Conservation (phyloP, 192 early-diverging fungal genomes). For the Polychytrium aggregatum region DNA sequence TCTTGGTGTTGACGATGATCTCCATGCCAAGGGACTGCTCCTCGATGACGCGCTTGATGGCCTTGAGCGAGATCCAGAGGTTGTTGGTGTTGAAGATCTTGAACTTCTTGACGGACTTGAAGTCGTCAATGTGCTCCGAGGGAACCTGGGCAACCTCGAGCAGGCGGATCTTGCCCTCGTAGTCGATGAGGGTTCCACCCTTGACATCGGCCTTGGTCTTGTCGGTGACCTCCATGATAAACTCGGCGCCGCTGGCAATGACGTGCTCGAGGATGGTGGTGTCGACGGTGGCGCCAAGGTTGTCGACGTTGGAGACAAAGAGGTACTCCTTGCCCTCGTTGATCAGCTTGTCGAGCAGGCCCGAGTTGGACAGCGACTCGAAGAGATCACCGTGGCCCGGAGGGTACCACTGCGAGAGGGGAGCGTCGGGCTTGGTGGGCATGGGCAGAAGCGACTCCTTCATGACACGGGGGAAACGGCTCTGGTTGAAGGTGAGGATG, state of each 20-base stretch:
- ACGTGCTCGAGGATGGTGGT: conserved; percentile 84
- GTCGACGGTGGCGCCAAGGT: conserved; percentile 95
- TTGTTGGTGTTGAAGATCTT: conserved; percentile 96
- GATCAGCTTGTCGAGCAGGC: conserved; percentile 84
- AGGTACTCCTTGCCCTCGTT: conserved; percentile 96
- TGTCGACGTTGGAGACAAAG: conserved; percentile 98
- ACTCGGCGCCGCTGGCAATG: conserved; percentile 76
- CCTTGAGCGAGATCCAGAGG: conserved; percentile 36
- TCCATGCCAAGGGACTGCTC: conserved; percentile 73
- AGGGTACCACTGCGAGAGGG: conserved; percentile 54
- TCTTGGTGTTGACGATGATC: conserved; percentile 96
- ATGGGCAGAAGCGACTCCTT: conserved; percentile 86
- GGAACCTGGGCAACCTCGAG: conserved; percentile 99
- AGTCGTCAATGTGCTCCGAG: conserved; percentile 86
- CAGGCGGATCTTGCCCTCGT: conserved; percentile 84
- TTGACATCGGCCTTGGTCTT: conserved; percentile 99
- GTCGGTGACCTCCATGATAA: conserved; percentile 98
- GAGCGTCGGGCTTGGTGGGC: conserved; percentile 54
- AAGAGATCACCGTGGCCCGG: conserved; percentile 86
- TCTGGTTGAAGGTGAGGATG: conserved; percentile 97
- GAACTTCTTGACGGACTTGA: conserved; percentile 99
- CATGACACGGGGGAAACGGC: conserved; percentile 82
- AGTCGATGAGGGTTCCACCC: conserved; percentile 98
- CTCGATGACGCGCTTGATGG: conserved; percentile 64
- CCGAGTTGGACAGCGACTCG: conserved; percentile 86